Base-by-base conservation (phyloP, 2,329 filamentous ascomycete species). In the Dothiorella sarmentorum region DNA sequence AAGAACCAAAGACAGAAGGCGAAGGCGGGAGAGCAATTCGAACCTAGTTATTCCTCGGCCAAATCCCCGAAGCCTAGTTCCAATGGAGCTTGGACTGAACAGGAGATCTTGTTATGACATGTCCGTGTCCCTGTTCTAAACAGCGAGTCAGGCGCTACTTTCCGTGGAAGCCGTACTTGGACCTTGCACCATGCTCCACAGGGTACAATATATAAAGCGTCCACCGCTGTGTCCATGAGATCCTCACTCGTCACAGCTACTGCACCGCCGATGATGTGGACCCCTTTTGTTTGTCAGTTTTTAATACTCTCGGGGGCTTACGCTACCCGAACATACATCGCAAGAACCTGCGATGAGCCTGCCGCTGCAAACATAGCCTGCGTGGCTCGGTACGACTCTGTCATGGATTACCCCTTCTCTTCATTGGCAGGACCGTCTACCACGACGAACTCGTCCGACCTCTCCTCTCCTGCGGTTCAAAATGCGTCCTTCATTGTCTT, bases 401-500 rank as follows among this genome's bases (percentile, higher is more conserved):
- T 51, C 11, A 51, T 37, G 45, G 11, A 24, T 7, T 51, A 51
- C n/a, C 45, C 45, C 3, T 35, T 51, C 11, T 13, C 26, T 3
- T 10, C 17, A 20, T 4, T 18, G 26, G 4, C 44, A 15, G 27
- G 44, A 33, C 7, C 18, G 10, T 31, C 17, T 15, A 51, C 18
- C 18, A 22, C 29, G 18, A n/a, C 45, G 9, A 35, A 24, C 18
- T n/a, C 45, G 4, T 22, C 45, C 7, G 44, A 20, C 17, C 10
- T 20, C 27, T 31, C n/a, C 10, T 27, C 42, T 7, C 42, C 42
- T 3, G 42, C 24, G 4, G 24, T 27, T 13, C 37, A 38, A 17
- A 24, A 51, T 15, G 59, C 66, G 0, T 52, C 58, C 13, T 69
- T 70, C 37, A 49, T 68, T 2, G 63, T 70, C 15, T 70, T 69